Evolutionary conservation across 2,329 filamentous ascomycete species (phyloP).

Genomic region (Claviceps maximensis): DNA sequence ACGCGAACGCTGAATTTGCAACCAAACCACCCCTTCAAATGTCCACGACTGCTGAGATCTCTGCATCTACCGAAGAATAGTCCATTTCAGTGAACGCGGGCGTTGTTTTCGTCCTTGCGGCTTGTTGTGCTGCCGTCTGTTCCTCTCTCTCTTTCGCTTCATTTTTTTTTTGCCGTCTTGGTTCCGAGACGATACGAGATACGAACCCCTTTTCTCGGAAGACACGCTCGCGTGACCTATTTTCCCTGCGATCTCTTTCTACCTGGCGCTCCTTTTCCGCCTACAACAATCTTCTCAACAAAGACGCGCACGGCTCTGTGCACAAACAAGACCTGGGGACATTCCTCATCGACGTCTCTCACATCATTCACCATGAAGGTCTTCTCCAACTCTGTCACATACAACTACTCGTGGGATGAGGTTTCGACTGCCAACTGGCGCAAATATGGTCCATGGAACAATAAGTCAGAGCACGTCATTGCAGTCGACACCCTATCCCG

Average conservation of each 20-base stretch:
- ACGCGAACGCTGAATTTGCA: neutral
- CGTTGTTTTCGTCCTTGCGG: neutral
- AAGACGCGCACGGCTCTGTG: too few relatives aligned
- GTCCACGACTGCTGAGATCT: neutral
- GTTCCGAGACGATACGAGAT: neutral
- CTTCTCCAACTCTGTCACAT: constrained; percentile 80
- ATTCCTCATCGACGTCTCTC: neutral
- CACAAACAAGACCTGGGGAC: neutral
- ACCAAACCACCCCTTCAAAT: neutral
- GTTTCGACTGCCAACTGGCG: constrained; percentile 96
- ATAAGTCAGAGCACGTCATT: constrained; percentile 92
- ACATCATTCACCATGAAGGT: constrained; percentile 61
- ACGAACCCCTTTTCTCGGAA: neutral
- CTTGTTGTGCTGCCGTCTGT: neutral
- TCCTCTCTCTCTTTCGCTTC: too few relatives aligned
- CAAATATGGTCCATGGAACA: constrained; percentile 98
- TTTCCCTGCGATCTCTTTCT: too few relatives aligned
- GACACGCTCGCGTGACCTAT: neutral
- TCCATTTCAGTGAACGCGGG: neutral
- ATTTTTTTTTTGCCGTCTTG: neutral
- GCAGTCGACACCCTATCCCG: constrained; percentile 88
- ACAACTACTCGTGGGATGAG: constrained; percentile 97
- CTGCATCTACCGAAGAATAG: neutral
- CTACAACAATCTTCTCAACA: neutral
- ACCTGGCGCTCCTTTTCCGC: too few relatives aligned